phyloP scores from a whole-genome alignment of 176 grass and related monocot genomes.

The Ananas comosus region DNA sequence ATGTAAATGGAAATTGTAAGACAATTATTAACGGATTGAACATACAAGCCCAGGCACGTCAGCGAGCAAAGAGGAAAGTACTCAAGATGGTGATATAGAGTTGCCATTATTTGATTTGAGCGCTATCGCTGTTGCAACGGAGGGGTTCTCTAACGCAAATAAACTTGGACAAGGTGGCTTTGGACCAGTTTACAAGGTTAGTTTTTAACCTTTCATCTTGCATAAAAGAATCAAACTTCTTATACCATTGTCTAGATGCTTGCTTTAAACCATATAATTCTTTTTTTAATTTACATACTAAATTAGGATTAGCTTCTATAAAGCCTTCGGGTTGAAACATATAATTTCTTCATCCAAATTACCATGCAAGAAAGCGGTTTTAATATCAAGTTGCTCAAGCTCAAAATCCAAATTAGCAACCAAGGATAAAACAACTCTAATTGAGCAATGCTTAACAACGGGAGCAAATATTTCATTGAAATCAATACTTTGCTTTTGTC shows the following conservation, averaged over 20 bases:
- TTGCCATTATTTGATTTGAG: constrained; percentile 47
- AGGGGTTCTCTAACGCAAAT: constrained; percentile 48
- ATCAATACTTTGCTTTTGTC: too few relatives aligned
- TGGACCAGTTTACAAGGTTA: constrained; percentile 57
- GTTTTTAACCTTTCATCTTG: not conserved
- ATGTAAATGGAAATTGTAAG: too few relatives aligned
- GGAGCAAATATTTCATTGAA: too few relatives aligned
- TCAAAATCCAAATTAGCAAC: not conserved
- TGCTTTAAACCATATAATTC: not conserved
- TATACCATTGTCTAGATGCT: too few relatives aligned
- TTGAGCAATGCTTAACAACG: too few relatives aligned
- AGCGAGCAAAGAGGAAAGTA: constrained; percentile 29
- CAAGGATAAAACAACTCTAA: not conserved
- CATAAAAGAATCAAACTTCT: too few relatives aligned
- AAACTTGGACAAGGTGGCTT: constrained; percentile 62
- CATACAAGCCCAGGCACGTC: constrained; percentile 24
- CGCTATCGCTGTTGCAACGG: constrained; percentile 37
- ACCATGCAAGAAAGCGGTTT: too few relatives aligned
- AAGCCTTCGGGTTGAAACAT: too few relatives aligned
- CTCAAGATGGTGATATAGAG: constrained; percentile 28
- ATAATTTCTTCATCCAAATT: too few relatives aligned
- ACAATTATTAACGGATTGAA: too few relatives aligned
- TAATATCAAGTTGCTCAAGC: not conserved
- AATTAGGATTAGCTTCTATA: too few relatives aligned
- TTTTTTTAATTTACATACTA: not conserved